Evolutionary conservation across 2,329 filamentous ascomycete genomes (phyloP), one percentile per base, ranked within the genome.

Genomic region (Talaromyces amestolkiae): DNA sequence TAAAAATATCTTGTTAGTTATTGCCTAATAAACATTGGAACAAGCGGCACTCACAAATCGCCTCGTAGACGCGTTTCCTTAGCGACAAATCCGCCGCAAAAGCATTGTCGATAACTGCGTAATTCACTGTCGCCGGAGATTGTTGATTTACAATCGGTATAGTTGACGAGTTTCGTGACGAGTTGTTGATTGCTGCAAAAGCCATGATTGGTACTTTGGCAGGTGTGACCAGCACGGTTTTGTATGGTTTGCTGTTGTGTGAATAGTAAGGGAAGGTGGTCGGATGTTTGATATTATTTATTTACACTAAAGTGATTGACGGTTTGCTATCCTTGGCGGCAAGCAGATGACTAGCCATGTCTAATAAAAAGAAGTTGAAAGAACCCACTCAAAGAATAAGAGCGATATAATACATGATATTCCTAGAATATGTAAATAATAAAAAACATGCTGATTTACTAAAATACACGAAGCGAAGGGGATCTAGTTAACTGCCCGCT

Each of bases 31-130:
- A 54, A 22, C 4, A 22, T 22, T 2, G 33, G 13, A 17, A 43
- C 27, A n/a, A 65, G 65, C 58, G 66, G 63, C 64, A 73, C 77
- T 68, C 70, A 80, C 78, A 73, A 70, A 80, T 79, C 68, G 78
- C 78, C 71, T 79, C 76, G 69, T 78, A 79, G 65, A 80, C 73
- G 69, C 77, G 74, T 71, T 78, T 77, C 66, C 75, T 78, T 39
- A 80, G 67, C 39, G 73, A 72, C 39, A 73, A 72, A 69, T 80
- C 75, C 53, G 73, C 73, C 61, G 74, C 77, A 66, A 80, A 80
- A 33, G 77, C 78, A 69, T 76, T 74, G 67, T 80, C 77, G 69
- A 80, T 79, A 49, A 71, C 68, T 53, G 72, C 68, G 56, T 75
- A 73, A 60, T 70, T 72, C 56, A 65, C 66, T 24, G 66, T 64